Evolutionary conservation across 2,329 filamentous ascomycete species (phyloP), one percentile per base, ranked within the genome.

Genomic region (Colletotrichum zoysiae): DNA sequence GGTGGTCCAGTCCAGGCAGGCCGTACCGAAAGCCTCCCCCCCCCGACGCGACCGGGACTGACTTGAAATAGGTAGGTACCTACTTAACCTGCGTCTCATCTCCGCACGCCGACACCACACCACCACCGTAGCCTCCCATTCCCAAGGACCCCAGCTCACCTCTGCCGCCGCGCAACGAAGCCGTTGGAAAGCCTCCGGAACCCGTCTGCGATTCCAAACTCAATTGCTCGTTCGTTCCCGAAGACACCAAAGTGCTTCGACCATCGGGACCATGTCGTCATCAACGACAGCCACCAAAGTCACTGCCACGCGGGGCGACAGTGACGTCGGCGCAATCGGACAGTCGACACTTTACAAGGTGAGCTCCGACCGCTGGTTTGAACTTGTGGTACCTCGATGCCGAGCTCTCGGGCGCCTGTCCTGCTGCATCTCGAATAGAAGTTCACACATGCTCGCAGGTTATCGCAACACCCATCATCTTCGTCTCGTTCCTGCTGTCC

Each of bases 401-500:
- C 23, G 18, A n/a, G 14, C 23, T 46, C 30, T 9, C 16, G 30
- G 42, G n/a, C 35, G 56, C n/a, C 18, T 38, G 40, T 46, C 30
- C 44, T 26, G 18, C 26, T 44, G 51, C 26, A 38, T 18, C 35
- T 14, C 5, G 12, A 7, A 12, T 26, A 16, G 26, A 18, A 44
- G 48, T 55, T 64, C 48, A 65, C 70, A 56, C 7, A 5, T 8
- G 30, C 11, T 9, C 5, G 8, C 69, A 87, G 85, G 66, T 84
- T 26, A 75, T 93, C 75, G 84, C 91, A 81, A 91, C 90, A 0
- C 90, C 91, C 9, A 75, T 93, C 73, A 85, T 89, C 74, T 88
- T 92, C 78, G 82, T 89, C 62, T 87, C 89, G 30, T 92, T 93
- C 80, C 79, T 93, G 53, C 57, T 92, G 74, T 92, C 91, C 2